Evolutionary conservation across 1,284 basidiomycete species (phyloP).

Genomic region (Ceratobasidium papillatum): DNA sequence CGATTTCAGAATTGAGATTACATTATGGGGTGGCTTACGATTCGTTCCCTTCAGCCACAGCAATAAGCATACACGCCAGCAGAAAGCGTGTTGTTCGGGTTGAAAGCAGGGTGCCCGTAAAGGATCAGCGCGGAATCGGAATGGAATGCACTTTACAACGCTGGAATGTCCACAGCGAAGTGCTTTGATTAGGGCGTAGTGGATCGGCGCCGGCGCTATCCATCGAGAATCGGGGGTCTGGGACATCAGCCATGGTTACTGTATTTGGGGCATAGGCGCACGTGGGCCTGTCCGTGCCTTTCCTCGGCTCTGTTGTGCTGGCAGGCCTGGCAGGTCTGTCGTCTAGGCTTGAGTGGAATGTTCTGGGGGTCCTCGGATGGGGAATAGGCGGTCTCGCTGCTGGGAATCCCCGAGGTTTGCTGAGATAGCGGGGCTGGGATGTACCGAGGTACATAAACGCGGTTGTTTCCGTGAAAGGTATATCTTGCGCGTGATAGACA

Average conservation of each 20-base stretch:
- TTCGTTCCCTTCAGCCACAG: constrained; percentile 1
- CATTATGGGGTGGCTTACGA: not conserved
- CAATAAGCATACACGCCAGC: not conserved
- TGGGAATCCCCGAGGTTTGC: constrained; percentile 16
- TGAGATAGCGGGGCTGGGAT: not conserved
- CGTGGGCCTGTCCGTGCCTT: constrained; percentile 22
- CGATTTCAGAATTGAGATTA: not conserved
- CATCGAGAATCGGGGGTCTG: constrained; percentile 2
- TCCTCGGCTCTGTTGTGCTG: constrained; percentile 12
- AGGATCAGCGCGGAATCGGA: not conserved
- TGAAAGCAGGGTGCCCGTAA: not conserved
- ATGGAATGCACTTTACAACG: not conserved
- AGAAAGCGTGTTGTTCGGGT: not conserved
- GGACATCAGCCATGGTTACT: not conserved
- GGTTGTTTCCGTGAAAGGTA: not conserved
- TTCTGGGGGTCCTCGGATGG: constrained; percentile 5
- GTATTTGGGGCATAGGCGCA: not conserved
- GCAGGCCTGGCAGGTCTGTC: not conserved
- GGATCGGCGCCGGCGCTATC: constrained; percentile 7
- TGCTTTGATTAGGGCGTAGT: not conserved
- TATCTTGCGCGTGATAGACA: not conserved
- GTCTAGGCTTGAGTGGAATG: not conserved
- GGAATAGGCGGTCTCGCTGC: constrained; percentile 10
- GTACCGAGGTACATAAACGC: constrained; percentile 5
- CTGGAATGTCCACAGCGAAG: not conserved